Evolutionary conservation across 225 moss, liverwort and hornwort species (phyloP), one percentile per base, ranked within the genome.

Genomic region (Bryoerythrophyllum caledonicum): DNA sequence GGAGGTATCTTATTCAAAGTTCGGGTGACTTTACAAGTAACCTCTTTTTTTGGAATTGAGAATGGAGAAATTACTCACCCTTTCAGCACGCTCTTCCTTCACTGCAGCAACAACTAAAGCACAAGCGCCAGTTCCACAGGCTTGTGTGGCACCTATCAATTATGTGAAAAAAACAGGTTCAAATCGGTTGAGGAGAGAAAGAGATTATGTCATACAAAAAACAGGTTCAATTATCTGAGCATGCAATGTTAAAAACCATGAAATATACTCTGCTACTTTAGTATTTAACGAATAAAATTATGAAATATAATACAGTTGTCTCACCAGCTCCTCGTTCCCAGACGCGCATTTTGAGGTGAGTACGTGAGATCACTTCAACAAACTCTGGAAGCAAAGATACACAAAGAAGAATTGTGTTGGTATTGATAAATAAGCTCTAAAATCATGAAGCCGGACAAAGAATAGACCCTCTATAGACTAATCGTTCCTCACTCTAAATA

Each of bases 321-420:
- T 84, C 74, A 93, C 93, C 97, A 85, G 99, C 99, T 51, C 99
- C 99, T 79, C 99, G 85, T 80, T 99, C 99, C 99, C 99, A 99
- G 26, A 99, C 99, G 25, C 95, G 91, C 99, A 99, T 95, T 83
- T 87, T 91, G 40, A 99, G 80, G 72, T 90, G 91, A 38, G 90
- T 83, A 57, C 81, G 90, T 24, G 99, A 92, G 56, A 95, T 67
- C 63, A 93, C 89, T 87, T 95, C 89, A 28, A 95, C 90, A 86
- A 99, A 99, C 81, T 99, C 99, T 93, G 90, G 43, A 74, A 78
- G 46, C 15, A 19, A 49, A 49, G 51, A 67, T 26, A 74, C 1
- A 51, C 24, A 67, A 3, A 72, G 53, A n/a, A 23, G 54, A 58
- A 5, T 51, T 20, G 44, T 16, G 27, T 82, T 30, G 59, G 14